A percentile compares a stretch with the other conserved stretches of the same genome.
These are phyloP conservation scores for Pseudocercospora fuligena DNA, from an alignment of 2,329 filamentous ascomycete species.

Conservation along the genomic window DNA sequence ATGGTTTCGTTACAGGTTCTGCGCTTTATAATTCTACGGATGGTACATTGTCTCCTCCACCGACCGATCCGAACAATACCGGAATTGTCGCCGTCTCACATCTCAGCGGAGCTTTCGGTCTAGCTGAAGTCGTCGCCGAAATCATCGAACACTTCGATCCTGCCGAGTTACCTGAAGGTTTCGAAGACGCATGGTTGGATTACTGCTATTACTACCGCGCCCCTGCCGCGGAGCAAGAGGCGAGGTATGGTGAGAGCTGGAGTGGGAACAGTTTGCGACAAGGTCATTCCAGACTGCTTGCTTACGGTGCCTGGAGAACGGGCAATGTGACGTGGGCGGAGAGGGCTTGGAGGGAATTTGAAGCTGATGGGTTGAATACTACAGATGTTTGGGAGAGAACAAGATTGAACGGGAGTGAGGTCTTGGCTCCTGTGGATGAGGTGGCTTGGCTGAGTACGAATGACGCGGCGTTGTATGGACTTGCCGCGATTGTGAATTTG, in stretches of 20 bases:
- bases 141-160: conserved; percentile 55
- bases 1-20: conserved; percentile 64
- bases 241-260: conserved; percentile 59
- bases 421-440: conserved; percentile 58
- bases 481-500: conserved; percentile 62
- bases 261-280: conserved; percentile 55
- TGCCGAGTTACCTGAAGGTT: conserved; percentile 52
- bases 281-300: conserved; percentile 63
- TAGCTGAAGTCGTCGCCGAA: conserved; percentile 63
- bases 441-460: conserved; percentile 64
- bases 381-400: conserved; percentile 45
- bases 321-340: conserved; percentile 55
- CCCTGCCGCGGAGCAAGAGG: conserved; percentile 54
- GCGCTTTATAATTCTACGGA: conserved; percentile 58
- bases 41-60: conserved; percentile 58
- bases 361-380: conserved; percentile 48
- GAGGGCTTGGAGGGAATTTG: conserved; percentile 61
- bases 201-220: conserved; percentile 65
- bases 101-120: conserved; percentile 62
- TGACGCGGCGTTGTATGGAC: conserved; percentile 60
- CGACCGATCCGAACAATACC: conserved; percentile 57
- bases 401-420: conserved; percentile 49
- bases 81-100: conserved; percentile 61
- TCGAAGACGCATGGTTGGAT: conserved; percentile 62
- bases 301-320: conserved; percentile 54